phyloP scores from a whole-genome alignment of 306 rosid genomes.

The Acmispon strigosus region DNA sequence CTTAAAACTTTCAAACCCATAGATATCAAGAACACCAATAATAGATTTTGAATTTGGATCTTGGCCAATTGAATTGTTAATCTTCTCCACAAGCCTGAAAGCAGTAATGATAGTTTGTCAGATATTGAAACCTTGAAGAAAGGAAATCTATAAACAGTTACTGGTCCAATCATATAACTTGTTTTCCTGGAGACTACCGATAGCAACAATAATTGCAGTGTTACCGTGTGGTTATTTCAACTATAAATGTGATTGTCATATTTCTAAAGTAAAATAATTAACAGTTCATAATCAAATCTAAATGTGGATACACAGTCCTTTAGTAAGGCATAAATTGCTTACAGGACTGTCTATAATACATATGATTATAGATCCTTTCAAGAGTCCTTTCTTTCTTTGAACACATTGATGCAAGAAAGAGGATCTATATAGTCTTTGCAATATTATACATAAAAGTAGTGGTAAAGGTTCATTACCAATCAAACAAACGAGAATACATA shows the following conservation, averaged over 20 bases:
- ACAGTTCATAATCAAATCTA: not conserved
- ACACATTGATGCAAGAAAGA: conserved; percentile 13
- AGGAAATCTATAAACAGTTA: conserved; percentile 5
- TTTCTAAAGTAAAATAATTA: conserved; percentile 6
- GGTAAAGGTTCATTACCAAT: conserved; percentile 62
- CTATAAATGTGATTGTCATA: not conserved
- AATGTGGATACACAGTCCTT: not conserved
- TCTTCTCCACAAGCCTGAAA: conserved; percentile 94
- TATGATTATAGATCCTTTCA: not conserved
- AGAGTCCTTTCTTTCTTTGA: conserved; percentile 2
- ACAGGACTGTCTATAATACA: not conserved
- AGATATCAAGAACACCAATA: conserved; percentile 98
- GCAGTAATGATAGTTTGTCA: conserved; percentile 15
- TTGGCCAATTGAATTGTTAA: conserved; percentile 92
- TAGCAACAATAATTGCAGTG: not conserved
- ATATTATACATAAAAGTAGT: conserved; percentile 17
- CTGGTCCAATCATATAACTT: not conserved
- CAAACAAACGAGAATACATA: conserved; percentile 91
- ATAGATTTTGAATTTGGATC: conserved; percentile 90
- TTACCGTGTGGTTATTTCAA: not conserved
- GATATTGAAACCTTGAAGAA: conserved; percentile 23
- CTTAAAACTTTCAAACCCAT: conserved; percentile 98
- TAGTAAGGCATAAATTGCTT: not conserved
- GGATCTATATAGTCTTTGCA: not conserved
- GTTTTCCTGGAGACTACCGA: not conserved